Evolutionary conservation across 2,329 filamentous ascomycete species (phyloP).

Genomic region (Scedosporium aurantiacum): DNA sequence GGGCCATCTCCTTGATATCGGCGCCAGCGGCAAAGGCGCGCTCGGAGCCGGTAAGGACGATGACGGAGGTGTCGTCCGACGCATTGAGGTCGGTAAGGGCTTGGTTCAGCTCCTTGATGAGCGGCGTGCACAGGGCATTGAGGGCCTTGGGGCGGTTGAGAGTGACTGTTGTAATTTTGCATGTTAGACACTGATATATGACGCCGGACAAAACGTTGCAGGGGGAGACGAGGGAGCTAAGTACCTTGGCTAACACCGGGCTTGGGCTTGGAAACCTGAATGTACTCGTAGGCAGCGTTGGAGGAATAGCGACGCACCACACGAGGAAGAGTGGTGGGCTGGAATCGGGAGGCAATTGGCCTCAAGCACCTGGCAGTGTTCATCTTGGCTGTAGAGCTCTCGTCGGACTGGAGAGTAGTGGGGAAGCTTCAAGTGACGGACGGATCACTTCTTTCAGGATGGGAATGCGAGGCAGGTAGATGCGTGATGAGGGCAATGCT

Average conservation of each 20-base stretch:
- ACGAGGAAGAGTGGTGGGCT: constrained; percentile 44
- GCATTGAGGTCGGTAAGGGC: constrained; percentile 61
- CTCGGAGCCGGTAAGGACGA: constrained; percentile 78
- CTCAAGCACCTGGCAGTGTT: constrained; percentile 5
- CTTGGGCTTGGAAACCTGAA: constrained; percentile 71
- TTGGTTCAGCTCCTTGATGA: constrained; percentile 81
- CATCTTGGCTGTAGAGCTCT: not conserved
- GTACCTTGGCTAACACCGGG: constrained; percentile 84
- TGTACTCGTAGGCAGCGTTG: constrained; percentile 58
- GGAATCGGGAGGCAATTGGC: constrained; percentile 35
- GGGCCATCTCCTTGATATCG: constrained; percentile 98
- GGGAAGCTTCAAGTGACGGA: not conserved
- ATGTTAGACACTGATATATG: not conserved
- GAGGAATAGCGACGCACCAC: constrained; percentile 42
- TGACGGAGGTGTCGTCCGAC: constrained; percentile 58
- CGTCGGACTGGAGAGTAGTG: not conserved
- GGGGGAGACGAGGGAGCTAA: not conserved
- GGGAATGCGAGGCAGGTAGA: too few species aligned
- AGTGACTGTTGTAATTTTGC: constrained; percentile 50
- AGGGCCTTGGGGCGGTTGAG: constrained; percentile 90
- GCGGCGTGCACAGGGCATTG: constrained; percentile 83
- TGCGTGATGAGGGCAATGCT: not conserved
- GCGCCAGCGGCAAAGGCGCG: constrained; percentile 91
- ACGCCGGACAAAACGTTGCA: not conserved
- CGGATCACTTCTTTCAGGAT: not conserved